Conservation (phyloP, 2,329 filamentous ascomycete species). For the Colletotrichum sp. region DNA sequence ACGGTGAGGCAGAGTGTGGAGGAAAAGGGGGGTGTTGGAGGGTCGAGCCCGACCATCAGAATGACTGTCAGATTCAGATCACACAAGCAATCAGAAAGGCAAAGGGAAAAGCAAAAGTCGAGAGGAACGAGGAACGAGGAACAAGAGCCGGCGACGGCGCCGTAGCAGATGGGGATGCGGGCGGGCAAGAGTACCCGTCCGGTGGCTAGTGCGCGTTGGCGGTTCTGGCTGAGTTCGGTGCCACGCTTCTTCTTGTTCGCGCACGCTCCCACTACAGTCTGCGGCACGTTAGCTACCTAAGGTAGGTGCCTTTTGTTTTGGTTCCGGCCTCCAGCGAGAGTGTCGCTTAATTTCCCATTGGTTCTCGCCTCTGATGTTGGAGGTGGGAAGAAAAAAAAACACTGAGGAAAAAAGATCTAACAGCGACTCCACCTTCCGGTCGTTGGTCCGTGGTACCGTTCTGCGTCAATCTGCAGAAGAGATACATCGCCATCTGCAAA, state of each 20-base stretch:
- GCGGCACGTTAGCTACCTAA: not conserved
- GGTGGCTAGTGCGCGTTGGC: conserved; percentile 5
- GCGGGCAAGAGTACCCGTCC: not conserved
- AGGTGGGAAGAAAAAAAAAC: not conserved
- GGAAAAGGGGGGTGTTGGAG: not conserved
- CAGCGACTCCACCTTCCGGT: not conserved
- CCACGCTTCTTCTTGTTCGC: not conserved
- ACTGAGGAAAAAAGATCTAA: not conserved
- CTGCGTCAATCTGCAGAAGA: not conserved
- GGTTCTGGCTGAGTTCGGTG: not conserved
- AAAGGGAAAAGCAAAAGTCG: not conserved
- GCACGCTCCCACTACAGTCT: not conserved
- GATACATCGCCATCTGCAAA: not conserved
- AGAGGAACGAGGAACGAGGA: not conserved
- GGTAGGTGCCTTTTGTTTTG: conserved; percentile 10
- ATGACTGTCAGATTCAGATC: not conserved
- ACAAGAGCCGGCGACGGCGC: not conserved
- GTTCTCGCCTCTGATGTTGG: not conserved
- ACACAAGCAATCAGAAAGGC: not conserved
- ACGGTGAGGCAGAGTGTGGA: not conserved
- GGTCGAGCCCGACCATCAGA: not conserved
- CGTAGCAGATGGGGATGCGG: not conserved
- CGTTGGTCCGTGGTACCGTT: not conserved
- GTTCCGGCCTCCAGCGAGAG: not conserved
- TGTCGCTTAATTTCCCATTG: conserved; percentile 4